Evolutionary conservation across 306 rosid genomes (phyloP).

Genomic region (Citrullus colocynthis): DNA sequence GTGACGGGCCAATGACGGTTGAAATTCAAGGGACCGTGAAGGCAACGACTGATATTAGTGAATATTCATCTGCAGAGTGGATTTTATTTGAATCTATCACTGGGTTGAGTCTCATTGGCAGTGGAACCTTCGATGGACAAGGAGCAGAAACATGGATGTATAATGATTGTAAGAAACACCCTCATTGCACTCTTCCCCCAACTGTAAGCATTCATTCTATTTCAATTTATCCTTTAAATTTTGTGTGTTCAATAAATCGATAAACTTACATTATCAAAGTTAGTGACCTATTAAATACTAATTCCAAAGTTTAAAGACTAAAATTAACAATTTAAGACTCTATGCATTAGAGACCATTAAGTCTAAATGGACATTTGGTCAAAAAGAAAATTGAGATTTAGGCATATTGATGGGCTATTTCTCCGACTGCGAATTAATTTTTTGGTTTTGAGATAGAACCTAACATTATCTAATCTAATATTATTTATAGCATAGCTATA

Average conservation of each 20-base stretch:
- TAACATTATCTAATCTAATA: too few species aligned
- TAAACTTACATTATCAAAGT: too few species aligned
- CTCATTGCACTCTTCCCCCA: conserved; percentile 26
- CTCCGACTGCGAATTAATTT: too few species aligned
- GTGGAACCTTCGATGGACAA: conserved; percentile 58
- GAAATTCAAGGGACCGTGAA: conserved; percentile 34
- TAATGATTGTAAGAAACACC: conserved; percentile 12
- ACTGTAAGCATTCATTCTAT: conserved; percentile 19
- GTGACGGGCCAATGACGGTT: conserved; percentile 34
- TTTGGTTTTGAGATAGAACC: too few species aligned
- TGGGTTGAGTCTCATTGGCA: conserved; percentile 32
- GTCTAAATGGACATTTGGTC: too few species aligned
- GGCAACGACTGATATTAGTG: conserved; percentile 34
- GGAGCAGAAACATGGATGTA: conserved; percentile 36
- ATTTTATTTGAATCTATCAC: conserved; percentile 23
- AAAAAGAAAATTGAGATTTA: too few species aligned
- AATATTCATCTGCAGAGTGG: conserved; percentile 41
- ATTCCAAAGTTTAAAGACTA: too few species aligned
- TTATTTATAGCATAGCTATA: too few species aligned
- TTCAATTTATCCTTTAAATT: background rate
- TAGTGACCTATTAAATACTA: too few species aligned
- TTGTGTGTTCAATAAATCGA: background rate
- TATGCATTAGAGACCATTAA: too few species aligned
- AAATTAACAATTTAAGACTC: too few species aligned
- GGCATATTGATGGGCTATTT: too few species aligned